Percentiles rank a stretch among this genome's conserved stretches.
phyloP scores from a whole-genome alignment of 208 protist genomes.

The Trichomonas tenax region DNA sequence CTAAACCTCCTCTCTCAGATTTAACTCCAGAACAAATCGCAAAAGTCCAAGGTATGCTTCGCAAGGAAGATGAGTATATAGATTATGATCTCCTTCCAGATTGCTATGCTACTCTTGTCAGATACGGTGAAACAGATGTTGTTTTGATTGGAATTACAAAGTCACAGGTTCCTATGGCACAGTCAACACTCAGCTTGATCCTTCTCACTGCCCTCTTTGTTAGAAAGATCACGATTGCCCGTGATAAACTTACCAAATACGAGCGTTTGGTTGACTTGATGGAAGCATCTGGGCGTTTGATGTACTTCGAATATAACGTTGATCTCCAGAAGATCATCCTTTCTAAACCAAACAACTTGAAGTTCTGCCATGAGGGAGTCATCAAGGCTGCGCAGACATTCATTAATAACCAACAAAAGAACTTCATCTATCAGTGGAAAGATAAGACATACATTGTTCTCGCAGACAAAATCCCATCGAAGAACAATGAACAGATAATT shows the following conservation, averaged over 20 bases:
- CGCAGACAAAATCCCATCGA: background rate
- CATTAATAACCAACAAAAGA: background rate
- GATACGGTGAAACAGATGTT: background rate
- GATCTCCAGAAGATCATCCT: background rate
- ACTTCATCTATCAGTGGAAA: background rate
- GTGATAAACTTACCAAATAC: background rate
- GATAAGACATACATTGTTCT: background rate
- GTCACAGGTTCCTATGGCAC: background rate
- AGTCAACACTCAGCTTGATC: background rate
- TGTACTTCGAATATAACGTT: background rate
- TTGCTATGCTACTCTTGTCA: background rate
- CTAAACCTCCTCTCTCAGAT: background rate
- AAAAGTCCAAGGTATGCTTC: background rate
- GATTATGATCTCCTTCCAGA: background rate
- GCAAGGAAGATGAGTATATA: background rate
- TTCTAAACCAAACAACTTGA: background rate
- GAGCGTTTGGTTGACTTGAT: background rate
- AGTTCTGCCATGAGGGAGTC: background rate
- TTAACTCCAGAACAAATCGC: background rate
- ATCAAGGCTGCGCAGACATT: background rate
- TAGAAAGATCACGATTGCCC: background rate
- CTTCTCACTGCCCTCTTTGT: background rate
- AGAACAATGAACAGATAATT: background rate
- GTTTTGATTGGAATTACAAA: background rate
- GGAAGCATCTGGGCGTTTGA: background rate